Evolutionary conservation across 441 rosid species (phyloP).

Genomic region (Brassica hybrid): DNA sequence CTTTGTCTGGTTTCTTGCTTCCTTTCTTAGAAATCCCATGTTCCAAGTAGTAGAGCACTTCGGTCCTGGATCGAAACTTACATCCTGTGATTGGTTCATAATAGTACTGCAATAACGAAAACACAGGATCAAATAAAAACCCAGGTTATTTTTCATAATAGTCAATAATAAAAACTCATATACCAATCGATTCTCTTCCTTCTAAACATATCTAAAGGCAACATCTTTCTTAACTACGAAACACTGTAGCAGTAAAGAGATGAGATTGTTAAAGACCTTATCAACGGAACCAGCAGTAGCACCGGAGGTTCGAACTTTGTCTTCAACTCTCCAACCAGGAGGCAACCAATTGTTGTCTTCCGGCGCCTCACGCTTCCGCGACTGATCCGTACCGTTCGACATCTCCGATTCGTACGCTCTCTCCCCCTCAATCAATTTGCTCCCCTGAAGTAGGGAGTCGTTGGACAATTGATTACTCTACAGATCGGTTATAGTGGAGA

Average conservation of each 20-base stretch:
- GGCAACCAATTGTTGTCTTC: conserved; percentile 71
- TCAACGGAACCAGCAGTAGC: conserved; percentile 76
- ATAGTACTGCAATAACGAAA: conserved; percentile 64
- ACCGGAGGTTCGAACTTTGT: conserved; percentile 68
- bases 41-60: conserved; percentile 48
- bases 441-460: background rate
- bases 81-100: conserved; percentile 60
- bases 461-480: no score
- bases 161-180: no score
- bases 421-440: background rate
- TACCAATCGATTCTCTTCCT: no score
- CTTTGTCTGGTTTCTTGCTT: no score
- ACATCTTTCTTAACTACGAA: no score
- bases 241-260: background rate
- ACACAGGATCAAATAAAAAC: no score
- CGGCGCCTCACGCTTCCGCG: conserved; percentile 38
- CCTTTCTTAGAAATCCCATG: no score
- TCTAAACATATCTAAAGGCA: no score
- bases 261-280: conserved; percentile 41
- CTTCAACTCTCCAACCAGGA: conserved; percentile 78
- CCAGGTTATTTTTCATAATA: no score
- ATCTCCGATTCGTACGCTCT: no score
- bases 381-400: background rate
- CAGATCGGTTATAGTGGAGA: no score
- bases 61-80: conserved; percentile 75